These are phyloP conservation scores for Colletotrichum sp. DNA, from an alignment of 2,329 filamentous ascomycete species.

Conservation along the genomic window DNA sequence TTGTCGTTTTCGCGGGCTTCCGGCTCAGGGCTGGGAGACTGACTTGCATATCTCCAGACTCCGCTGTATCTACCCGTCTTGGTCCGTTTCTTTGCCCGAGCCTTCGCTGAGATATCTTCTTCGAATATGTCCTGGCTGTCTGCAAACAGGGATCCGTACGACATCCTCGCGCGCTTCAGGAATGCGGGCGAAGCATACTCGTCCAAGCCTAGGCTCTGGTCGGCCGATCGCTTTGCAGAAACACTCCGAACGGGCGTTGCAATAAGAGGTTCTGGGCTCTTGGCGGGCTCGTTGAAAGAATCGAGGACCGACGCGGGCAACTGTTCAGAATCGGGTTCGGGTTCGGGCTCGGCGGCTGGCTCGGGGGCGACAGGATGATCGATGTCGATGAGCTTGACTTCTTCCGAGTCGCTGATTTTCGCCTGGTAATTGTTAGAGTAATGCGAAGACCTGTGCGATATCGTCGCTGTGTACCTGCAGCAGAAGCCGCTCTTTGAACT, in stretches of 20 bases:
- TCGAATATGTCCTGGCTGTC: slow-evolving; percentile 72
- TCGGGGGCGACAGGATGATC: slow-evolving; percentile 42
- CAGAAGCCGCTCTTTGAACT: slow-evolving; percentile 54
- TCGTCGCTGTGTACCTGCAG: slow-evolving; percentile 45
- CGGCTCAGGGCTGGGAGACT: slow-evolving; percentile 72
- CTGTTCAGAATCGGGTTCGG: slow-evolving; percentile 19
- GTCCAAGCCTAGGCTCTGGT: slow-evolving; percentile 42
- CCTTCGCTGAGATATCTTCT: slow-evolving; percentile 66
- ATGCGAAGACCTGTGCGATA: not conserved
- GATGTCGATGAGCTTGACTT: slow-evolving; percentile 57
- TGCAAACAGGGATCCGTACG: slow-evolving; percentile 71
- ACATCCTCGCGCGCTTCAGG: slow-evolving; percentile 72
- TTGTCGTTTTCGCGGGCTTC: slow-evolving; percentile 33
- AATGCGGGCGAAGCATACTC: slow-evolving; percentile 83
- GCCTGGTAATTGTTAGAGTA: slow-evolving; percentile 34
- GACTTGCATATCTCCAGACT: slow-evolving; percentile 77
- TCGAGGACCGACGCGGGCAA: slow-evolving; percentile 20
- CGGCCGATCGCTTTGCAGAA: slow-evolving; percentile 34
- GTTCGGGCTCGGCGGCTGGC: slow-evolving; percentile 19
- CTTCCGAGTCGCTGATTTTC: slow-evolving; percentile 49
- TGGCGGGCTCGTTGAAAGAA: slow-evolving; percentile 19
- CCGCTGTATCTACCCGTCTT: slow-evolving; percentile 70
- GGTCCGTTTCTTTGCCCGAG: slow-evolving; percentile 71
- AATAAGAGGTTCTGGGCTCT: slow-evolving; percentile 13
- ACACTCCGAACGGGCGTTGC: not conserved